Percentiles rank a stretch among this genome's conserved stretches.
Evolutionary conservation across 108 stramenopile species (phyloP).

Genomic region (Cyclotella baltica): DNA sequence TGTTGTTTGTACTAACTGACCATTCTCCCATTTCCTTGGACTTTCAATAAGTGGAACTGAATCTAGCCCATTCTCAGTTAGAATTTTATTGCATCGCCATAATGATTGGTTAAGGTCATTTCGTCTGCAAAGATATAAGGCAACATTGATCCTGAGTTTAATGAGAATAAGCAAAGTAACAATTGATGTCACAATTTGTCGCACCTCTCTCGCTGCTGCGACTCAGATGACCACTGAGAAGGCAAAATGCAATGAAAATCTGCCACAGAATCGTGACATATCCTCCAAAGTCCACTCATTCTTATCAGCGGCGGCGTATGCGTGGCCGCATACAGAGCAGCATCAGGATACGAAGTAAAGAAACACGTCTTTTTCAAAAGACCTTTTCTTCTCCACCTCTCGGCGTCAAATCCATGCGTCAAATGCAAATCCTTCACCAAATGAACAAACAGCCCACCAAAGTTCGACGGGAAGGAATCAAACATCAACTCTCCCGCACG

Average conservation of each 20-base stretch:
- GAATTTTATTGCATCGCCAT: slow-evolving; percentile 73
- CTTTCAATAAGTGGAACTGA: slow-evolving; percentile 67
- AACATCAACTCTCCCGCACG: slow-evolving; percentile 97
- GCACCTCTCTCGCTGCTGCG: slow-evolving; percentile 66
- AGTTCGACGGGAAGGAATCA: slow-evolving; percentile 79
- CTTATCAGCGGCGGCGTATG: slow-evolving; percentile 81
- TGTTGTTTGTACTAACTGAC: slow-evolving; percentile 81
- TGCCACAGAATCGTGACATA: slow-evolving; percentile 83
- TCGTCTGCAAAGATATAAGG: slow-evolving; percentile 32
- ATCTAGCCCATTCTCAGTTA: slow-evolving; percentile 54
- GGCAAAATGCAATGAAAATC: slow-evolving; percentile 77
- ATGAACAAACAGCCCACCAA: slow-evolving; percentile 94
- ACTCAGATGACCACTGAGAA: slow-evolving; percentile 80
- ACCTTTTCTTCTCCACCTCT: slow-evolving; percentile 78
- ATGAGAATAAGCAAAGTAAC: not conserved
- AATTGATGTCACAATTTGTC: not conserved
- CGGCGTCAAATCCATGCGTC: slow-evolving; percentile 83
- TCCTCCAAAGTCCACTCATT: slow-evolving; percentile 73
- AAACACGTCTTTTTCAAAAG: slow-evolving; percentile 77
- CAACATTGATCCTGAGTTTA: no score
- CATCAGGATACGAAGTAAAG: slow-evolving; percentile 93
- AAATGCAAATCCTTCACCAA: slow-evolving; percentile 72
- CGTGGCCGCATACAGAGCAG: slow-evolving; percentile 92
- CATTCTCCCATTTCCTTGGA: slow-evolving; percentile 70
- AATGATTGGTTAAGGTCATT: slow-evolving; percentile 87